phyloP scores from a whole-genome alignment of 2,329 filamentous ascomycete genomes.

The Thermothelomyces thermophilus region DNA sequence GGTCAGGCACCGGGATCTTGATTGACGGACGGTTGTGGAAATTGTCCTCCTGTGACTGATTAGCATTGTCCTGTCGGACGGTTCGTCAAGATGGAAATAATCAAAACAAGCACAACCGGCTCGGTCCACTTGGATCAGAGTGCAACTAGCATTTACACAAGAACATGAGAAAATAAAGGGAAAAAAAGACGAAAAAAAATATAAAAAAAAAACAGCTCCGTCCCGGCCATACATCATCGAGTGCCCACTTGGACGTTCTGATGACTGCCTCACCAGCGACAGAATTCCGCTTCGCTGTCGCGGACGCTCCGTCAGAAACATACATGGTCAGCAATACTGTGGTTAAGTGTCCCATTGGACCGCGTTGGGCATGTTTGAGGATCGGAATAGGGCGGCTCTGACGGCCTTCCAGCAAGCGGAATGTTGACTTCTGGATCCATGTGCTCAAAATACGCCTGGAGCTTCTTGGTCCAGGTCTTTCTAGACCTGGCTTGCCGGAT shows the following conservation, averaged over 20 bases:
- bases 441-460: conserved; percentile 8
- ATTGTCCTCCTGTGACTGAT: conserved; percentile 64
- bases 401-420: conserved; percentile 18
- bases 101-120: not conserved
- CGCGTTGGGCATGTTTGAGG: too few relatives aligned
- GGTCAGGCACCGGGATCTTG: conserved; percentile 78
- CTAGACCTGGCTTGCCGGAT: conserved; percentile 5
- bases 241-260: not conserved
- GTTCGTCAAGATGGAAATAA: not conserved
- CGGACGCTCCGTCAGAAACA: not conserved
- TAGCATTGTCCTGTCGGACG: not conserved
- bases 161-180: too few relatives aligned
- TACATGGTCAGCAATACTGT: not conserved
- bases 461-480: not conserved
- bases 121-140: not conserved
- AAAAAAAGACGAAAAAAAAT: not conserved
- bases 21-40: conserved; percentile 82
- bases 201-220: not conserved
- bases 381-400: not conserved
- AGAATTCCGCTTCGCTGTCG: not conserved
- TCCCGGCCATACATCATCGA: not conserved
- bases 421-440: conserved; percentile 15
- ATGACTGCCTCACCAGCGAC: not conserved
- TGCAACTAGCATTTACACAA: not conserved
- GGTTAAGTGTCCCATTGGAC: not conserved